phyloP scores from a whole-genome alignment of 306 rosid species.

The Alnus glutinosa region DNA sequence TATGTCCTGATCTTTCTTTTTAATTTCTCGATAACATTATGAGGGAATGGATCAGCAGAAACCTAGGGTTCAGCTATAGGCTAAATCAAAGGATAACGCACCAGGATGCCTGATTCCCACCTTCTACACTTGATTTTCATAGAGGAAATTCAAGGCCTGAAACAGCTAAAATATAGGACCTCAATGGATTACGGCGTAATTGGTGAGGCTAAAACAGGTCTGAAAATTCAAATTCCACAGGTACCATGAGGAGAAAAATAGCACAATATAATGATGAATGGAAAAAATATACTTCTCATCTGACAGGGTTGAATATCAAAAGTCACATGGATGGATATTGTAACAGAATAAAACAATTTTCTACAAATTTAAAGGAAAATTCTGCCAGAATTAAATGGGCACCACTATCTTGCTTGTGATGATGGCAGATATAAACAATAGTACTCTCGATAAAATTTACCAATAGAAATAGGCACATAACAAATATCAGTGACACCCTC shows the following conservation, averaged over 20 bases:
- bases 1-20: neutral
- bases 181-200: neutral
- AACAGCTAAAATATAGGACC: neutral
- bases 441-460: neutral
- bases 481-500: too few species aligned
- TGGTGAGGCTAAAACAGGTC: neutral
- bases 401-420: neutral
- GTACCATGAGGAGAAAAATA: neutral
- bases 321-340: neutral
- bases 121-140: neutral
- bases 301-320: neutral
- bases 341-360: neutral
- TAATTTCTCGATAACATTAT: neutral
- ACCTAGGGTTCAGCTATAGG: slow-evolving; percentile 3
- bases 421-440: neutral
- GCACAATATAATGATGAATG: neutral
- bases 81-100: slow-evolving; percentile 18
- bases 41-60: slow-evolving; percentile 9
- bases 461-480: too few species aligned
- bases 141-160: neutral
- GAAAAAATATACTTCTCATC: neutral
- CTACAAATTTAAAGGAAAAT: neutral
- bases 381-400: neutral
- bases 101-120: neutral
- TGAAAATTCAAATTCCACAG: neutral